phyloP scores from a whole-genome alignment of 495 filamentous ascomycete genomes.

The Penicillium robsamsonii region DNA sequence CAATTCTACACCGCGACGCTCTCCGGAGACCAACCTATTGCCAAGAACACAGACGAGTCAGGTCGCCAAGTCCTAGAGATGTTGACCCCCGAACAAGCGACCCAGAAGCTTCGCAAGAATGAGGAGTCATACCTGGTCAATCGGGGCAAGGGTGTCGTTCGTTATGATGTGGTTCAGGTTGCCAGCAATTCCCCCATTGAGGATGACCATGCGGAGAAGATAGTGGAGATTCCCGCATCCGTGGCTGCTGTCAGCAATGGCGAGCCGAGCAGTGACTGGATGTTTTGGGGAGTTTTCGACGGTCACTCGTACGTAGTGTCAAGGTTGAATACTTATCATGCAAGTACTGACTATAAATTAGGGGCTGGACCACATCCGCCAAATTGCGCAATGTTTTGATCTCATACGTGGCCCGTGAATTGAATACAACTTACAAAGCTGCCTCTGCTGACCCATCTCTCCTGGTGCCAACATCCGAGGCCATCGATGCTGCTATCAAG shows the following conservation, averaged over 20 bases:
- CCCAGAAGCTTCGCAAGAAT: conserved; percentile 78
- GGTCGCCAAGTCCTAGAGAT: conserved; percentile 87
- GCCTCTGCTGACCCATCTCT: conserved; percentile 60
- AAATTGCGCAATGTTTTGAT: conserved; percentile 92
- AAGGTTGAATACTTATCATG: background rate
- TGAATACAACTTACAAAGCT: conserved; percentile 88
- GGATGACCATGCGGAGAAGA: conserved; percentile 96
- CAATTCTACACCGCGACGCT: conserved; percentile 79
- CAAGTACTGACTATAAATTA: conserved; percentile 33
- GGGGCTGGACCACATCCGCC: conserved; percentile 96
- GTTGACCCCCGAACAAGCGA: conserved; percentile 94
- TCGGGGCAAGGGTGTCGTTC: conserved; percentile 83
- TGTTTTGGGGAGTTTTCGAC: conserved; percentile 99
- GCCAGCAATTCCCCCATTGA: conserved; percentile 97
- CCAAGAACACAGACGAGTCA: conserved; percentile 77
- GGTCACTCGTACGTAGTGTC: conserved; percentile 73
- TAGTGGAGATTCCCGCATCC: conserved; percentile 75
- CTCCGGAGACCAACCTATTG: conserved; percentile 76
- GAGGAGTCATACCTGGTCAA: conserved; percentile 92
- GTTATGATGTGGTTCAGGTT: conserved; percentile 94
- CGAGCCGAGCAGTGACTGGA: conserved; percentile 79
- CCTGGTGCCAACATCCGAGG: conserved; percentile 59
- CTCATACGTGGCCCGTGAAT: conserved; percentile 85
- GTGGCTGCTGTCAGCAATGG: conserved; percentile 52
- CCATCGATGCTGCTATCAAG: conserved; percentile 90